Evolutionary conservation across 2,329 filamentous ascomycete species (phyloP).

Genomic region (Chaetomium sp.): DNA sequence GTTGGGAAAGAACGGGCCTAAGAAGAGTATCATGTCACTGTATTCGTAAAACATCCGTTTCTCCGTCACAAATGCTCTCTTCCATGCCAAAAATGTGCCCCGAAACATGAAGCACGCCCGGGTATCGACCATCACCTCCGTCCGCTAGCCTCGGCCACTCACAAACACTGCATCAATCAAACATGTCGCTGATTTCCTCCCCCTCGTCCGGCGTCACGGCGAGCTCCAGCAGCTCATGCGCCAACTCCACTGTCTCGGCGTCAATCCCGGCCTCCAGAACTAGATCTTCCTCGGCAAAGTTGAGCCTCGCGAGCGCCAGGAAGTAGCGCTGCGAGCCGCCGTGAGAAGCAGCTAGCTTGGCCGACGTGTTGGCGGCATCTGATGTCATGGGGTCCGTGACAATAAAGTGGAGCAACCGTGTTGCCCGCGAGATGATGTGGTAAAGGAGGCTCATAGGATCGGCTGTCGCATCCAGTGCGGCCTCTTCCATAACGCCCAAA

Average conservation of each 20-base stretch:
- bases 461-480: conserved; percentile 21
- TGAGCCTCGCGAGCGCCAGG: conserved; percentile 77
- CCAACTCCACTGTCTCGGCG: conserved; percentile 76
- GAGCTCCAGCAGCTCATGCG: conserved; percentile 78
- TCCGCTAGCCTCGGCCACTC: background rate
- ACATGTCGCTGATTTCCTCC: conserved; percentile 45
- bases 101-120: background rate
- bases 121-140: conserved; percentile 1
- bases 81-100: too few species aligned
- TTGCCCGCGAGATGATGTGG: conserved; percentile 51
- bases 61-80: too few species aligned
- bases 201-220: conserved; percentile 75
- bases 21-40: background rate
- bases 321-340: conserved; percentile 82
- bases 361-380: conserved; percentile 61
- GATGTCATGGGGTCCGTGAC: conserved; percentile 53
- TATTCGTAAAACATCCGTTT: too few species aligned
- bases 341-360: conserved; percentile 68
- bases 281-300: conserved; percentile 77
- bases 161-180: conserved; percentile 32
- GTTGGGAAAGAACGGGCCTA: too few species aligned
- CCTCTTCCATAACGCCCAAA: conserved; percentile 20
- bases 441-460: conserved; percentile 41
- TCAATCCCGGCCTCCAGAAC: conserved; percentile 77
- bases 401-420: conserved; percentile 55